A percentile compares a stretch with the other conserved stretches of the same genome.
Evolutionary conservation across 345 rosid species (phyloP).

Genomic region (Citrus unshiu): DNA sequence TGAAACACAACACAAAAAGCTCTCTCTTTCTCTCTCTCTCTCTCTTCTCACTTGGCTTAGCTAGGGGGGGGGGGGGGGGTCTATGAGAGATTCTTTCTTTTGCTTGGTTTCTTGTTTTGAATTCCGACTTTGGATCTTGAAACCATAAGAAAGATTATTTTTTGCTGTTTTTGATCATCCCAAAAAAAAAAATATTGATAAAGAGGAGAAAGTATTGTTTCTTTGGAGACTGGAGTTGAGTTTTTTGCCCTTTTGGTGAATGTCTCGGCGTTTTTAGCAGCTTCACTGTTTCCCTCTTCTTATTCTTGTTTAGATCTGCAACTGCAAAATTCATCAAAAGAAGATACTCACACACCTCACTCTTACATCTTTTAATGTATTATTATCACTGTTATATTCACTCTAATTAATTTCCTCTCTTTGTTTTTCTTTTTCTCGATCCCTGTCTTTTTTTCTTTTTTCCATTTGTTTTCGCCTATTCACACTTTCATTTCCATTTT

Average conservation of each 20-base stretch:
- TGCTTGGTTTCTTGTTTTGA: constrained; percentile 25
- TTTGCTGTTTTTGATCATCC: constrained; percentile 30
- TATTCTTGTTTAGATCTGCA: constrained; percentile 68
- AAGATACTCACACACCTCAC: constrained; percentile 1
- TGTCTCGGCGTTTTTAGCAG: constrained; percentile 72
- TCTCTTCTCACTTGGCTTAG: background rate
- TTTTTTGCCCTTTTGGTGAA: constrained; percentile 61
- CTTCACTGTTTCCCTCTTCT: constrained; percentile 26
- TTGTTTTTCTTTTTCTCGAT: background rate
- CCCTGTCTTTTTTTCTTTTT: background rate
- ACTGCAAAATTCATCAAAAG: constrained; percentile 36
- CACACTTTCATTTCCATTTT: constrained; percentile 8
- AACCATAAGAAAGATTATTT: background rate
- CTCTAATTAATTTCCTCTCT: background rate
- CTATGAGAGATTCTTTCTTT: constrained; percentile 4
- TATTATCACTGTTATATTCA: constrained; percentile 31
- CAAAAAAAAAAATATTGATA: background rate
- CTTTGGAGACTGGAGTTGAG: constrained; percentile 14
- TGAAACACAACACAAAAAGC: background rate
- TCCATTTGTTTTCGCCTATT: background rate
- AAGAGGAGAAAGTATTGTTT: constrained; percentile 13
- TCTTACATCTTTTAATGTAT: background rate
- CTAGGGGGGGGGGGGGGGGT: background rate
- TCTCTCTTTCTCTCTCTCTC: background rate
- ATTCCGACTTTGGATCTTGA: constrained; percentile 33